phyloP scores from a whole-genome alignment of 306 rosid genomes.

The Begonia masoniana region DNA sequence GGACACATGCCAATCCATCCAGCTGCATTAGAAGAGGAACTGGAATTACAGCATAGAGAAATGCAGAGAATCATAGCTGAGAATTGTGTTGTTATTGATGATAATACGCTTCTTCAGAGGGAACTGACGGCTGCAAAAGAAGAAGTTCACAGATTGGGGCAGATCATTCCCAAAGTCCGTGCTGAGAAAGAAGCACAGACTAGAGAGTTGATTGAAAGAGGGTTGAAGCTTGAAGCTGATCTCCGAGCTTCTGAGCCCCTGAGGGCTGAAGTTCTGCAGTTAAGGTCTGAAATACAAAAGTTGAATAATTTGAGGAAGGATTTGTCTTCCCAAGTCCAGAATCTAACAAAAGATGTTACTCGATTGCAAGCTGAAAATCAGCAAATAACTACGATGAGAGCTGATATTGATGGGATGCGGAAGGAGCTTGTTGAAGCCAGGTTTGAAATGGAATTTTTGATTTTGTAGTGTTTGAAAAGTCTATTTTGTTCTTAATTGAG shows the following conservation, averaged over 20 bases:
- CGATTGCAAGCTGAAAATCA: conserved; percentile 29
- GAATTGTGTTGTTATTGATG: conserved; percentile 27
- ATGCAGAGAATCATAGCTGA: conserved; percentile 25
- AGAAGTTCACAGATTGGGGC: conserved; percentile 26
- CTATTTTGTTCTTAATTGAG: conserved; percentile 1
- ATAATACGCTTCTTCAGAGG: conserved; percentile 31
- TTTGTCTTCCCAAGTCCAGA: conserved; percentile 28
- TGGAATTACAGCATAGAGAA: conserved; percentile 28
- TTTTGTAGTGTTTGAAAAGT: conserved; percentile 7
- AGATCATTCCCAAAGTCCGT: conserved; percentile 20
- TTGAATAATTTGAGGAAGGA: conserved; percentile 23
- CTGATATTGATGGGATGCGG: conserved; percentile 25
- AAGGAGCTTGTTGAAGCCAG: conserved; percentile 36
- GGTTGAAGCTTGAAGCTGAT: conserved; percentile 33
- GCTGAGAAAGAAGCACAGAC: conserved; percentile 22
- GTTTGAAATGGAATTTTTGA: conserved; percentile 16
- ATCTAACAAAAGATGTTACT: conserved; percentile 28
- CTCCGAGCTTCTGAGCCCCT: conserved; percentile 28
- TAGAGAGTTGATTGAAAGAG: conserved; percentile 28
- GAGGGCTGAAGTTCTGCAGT: conserved; percentile 27
- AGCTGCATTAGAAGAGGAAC: conserved; percentile 37
- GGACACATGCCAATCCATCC: conserved; percentile 21
- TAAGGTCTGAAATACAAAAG: conserved; percentile 31
- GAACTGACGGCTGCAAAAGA: conserved; percentile 32
- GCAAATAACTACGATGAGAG: conserved; percentile 23